Evolutionary conservation across 2,329 filamentous ascomycete species (phyloP).

Genomic region (Claviceps sp.): DNA sequence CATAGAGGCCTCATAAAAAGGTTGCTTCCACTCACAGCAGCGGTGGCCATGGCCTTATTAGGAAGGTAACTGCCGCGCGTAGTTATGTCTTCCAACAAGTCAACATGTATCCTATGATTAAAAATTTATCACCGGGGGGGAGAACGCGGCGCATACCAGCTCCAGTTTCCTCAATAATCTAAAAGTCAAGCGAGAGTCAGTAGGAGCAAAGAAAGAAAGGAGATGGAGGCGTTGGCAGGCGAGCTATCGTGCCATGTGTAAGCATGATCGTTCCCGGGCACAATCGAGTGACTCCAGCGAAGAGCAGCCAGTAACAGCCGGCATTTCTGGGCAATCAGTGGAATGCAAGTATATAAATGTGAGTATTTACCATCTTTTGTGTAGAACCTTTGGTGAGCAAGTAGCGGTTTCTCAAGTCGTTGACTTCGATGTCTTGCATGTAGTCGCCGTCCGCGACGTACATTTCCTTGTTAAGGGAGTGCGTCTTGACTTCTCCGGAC

Average conservation of each 20-base stretch:
- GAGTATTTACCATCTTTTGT: constrained; percentile 96
- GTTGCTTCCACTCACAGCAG: constrained; percentile 51
- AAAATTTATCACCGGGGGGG: constrained; percentile 14
- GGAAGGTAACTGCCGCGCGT: constrained; percentile 94
- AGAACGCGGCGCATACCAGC: constrained; percentile 67
- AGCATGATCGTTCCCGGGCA: constrained; percentile 46
- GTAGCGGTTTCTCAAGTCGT: constrained; percentile 93
- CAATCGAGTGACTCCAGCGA: not conserved
- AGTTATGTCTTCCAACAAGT: constrained; percentile 72
- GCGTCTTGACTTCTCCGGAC: constrained; percentile 5
- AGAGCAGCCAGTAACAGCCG: constrained; percentile 18
- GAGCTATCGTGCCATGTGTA: constrained; percentile 60
- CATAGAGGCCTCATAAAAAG: too few relatives aligned
- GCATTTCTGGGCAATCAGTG: constrained; percentile 25
- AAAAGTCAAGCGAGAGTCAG: constrained; percentile 80
- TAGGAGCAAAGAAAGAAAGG: constrained; percentile 63
- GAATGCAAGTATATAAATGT: constrained; percentile 31
- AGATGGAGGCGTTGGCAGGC: constrained; percentile 30
- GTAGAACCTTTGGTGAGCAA: constrained; percentile 92
- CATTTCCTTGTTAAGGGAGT: constrained; percentile 40
- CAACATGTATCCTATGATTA: constrained; percentile 34
- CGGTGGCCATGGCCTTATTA: constrained; percentile 93
- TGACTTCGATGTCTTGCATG: constrained; percentile 98
- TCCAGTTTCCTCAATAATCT: constrained; percentile 99
- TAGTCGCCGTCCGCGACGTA: constrained; percentile 95